Conservation (phyloP, 495 filamentous ascomycete genomes). For the Sordaria brevicollis region DNA sequence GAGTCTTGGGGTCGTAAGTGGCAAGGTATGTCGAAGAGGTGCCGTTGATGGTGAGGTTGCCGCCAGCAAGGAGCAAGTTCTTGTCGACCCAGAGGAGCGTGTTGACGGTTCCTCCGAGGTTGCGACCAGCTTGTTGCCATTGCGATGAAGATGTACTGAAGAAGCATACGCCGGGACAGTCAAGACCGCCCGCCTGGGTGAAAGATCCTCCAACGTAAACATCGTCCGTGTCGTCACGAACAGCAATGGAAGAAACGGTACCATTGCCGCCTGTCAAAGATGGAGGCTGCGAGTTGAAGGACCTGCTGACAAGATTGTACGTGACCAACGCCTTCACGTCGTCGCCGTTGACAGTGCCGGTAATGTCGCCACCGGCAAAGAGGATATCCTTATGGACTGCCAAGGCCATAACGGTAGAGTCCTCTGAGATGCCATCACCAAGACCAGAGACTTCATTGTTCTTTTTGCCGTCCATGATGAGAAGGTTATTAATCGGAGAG, state of each 20-base stretch:
- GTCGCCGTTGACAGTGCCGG: constrained; percentile 54
- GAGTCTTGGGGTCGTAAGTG: constrained; percentile 55
- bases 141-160: constrained; percentile 55
- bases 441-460: constrained; percentile 60
- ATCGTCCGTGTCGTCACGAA: constrained; percentile 53
- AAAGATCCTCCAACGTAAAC: constrained; percentile 86
- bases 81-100: constrained; percentile 64
- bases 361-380: constrained; percentile 73
- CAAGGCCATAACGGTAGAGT: constrained; percentile 68
- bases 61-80: constrained; percentile 61
- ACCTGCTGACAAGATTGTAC: constrained; percentile 58
- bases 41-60: constrained; percentile 58
- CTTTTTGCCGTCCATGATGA: constrained; percentile 52
- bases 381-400: constrained; percentile 56
- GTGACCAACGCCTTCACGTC: constrained; percentile 63
- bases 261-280: constrained; percentile 56
- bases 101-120: constrained; percentile 56
- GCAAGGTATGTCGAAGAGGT: constrained; percentile 54
- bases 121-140: constrained; percentile 68
- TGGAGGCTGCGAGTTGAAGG: constrained; percentile 59
- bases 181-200: constrained; percentile 66
- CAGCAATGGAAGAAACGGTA: constrained; percentile 62
- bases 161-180: constrained; percentile 71
- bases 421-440: constrained; percentile 49
- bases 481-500: constrained; percentile 64